phyloP scores from a whole-genome alignment of 768 basidiomycete genomes.

The Lactifluus pinguis region DNA sequence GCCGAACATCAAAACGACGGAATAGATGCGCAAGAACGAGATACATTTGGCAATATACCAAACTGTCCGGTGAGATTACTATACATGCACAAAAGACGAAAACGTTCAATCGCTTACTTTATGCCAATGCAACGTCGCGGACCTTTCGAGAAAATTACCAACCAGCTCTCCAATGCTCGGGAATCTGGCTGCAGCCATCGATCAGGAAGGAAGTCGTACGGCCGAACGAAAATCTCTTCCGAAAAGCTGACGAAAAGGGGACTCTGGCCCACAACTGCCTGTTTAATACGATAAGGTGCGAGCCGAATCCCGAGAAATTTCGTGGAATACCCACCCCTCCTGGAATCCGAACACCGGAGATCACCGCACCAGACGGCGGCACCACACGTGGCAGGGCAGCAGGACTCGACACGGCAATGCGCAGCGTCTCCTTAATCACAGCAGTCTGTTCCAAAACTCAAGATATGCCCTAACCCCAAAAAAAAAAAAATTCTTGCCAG shows the following conservation, averaged over 20 bases:
- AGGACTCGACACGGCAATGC: neutral
- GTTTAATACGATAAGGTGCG: neutral
- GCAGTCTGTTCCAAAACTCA: constrained; percentile 4
- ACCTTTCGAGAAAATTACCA: constrained; percentile 20
- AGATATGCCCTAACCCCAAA: neutral
- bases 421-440: constrained; percentile 10
- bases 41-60: constrained; percentile 20
- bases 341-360: constrained; percentile 6
- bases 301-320: too few relatives aligned
- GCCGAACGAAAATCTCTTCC: constrained; percentile 14
- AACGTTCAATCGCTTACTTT: constrained; percentile 8
- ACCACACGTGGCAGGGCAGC: constrained; percentile 9
- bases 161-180: constrained; percentile 8
- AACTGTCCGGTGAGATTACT: neutral
- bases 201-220: constrained; percentile 17
- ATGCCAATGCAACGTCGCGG: constrained; percentile 20
- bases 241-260: constrained; percentile 10
- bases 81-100: neutral
- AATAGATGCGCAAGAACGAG: constrained; percentile 19
- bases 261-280: constrained; percentile 13
- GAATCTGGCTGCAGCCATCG: constrained; percentile 14
- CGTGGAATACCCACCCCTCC: constrained; percentile 7
- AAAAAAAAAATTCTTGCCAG: neutral
- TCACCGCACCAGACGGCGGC: constrained; percentile 5
- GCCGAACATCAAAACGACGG: constrained; percentile 20